Conservation (phyloP, 345 rosid species). For the Draba incana region DNA sequence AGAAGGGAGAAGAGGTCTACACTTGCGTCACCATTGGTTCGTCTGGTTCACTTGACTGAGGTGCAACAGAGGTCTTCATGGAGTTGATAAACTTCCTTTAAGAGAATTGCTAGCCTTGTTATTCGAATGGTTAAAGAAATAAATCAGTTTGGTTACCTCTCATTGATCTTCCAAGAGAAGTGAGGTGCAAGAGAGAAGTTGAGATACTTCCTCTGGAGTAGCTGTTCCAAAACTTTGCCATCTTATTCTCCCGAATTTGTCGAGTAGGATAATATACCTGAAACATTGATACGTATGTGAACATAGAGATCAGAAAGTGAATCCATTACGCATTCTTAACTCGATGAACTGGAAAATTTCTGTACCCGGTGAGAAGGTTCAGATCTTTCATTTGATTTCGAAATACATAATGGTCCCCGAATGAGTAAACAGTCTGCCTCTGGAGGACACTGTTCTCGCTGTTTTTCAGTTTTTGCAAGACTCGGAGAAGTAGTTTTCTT, state of each 20-base stretch:
- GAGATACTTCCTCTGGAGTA: constrained; percentile 69
- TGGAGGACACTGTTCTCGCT: constrained; percentile 51
- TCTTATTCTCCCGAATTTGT: constrained; percentile 82
- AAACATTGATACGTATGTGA: not conserved
- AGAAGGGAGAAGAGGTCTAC: no score
- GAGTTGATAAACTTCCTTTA: no score
- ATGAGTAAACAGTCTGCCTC: constrained; percentile 73
- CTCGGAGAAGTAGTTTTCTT: constrained; percentile 65
- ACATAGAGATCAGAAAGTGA: constrained; percentile 5
- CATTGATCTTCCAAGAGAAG: constrained; percentile 66
- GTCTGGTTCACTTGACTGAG: no score
- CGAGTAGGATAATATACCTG: constrained; percentile 74
- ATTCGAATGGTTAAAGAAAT: not conserved
- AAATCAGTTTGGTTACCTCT: constrained; percentile 39
- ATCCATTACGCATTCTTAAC: not conserved
- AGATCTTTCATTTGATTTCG: constrained; percentile 77
- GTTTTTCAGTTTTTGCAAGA: constrained; percentile 57
- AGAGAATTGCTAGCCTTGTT: no score
- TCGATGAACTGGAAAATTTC: constrained; percentile 9
- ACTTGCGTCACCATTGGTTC: no score
- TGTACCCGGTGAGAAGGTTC: constrained; percentile 97
- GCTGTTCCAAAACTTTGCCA: constrained; percentile 93
- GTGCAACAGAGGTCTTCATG: no score
- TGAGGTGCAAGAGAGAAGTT: constrained; percentile 75
- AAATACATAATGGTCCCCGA: constrained; percentile 89